Evolutionary conservation across 768 basidiomycete genomes (phyloP), one percentile per base, ranked within the genome.

Genomic region (Tricholoma hemisulphureum): DNA sequence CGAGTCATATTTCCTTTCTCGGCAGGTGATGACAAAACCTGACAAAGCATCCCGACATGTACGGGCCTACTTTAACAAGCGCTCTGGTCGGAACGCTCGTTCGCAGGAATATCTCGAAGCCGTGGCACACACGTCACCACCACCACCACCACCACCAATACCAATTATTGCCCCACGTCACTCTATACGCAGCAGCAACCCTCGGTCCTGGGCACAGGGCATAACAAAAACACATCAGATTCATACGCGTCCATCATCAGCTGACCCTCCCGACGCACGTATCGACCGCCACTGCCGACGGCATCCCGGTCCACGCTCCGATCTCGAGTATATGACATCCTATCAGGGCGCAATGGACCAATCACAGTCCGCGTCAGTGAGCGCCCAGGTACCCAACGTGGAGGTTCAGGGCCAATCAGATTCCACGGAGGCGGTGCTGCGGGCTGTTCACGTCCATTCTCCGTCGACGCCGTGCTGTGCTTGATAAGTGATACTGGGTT

Each of bases 1-100:
- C 46, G 45, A 26, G 45, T 46, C 45, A 46, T 24, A 41, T 46
- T 46, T 46, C 45, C 46, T 48, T 48, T 48, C 29, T 48, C 18
- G 11, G 46, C 16, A 2, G 1, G 3, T 29, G 1, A 23, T n/a
- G n/a, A n/a, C n/a, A n/a, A n/a, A n/a, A n/a, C n/a, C 26, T 48
- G 26, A 48, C 46, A n/a, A 29, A 48, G 14, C 6, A 3, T 18
- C 26, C 46, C 46, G 46, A 28, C 6, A 28, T 29, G 28, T 24
- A n/a, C 46, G 46, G 46, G 5, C 20, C 4, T 43, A 2, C 2
- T 3, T 8, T 28, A 8, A 29, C 18, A 6, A 26, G 14, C 26
- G 32, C 32, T 10, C 32, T 34, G 10, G 14, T 13, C 32, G 32
- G 32, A 34, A 34, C 32, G 32, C 32, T 34, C 32, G 14, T 34